These are phyloP conservation scores for Botryotinia narcissicola DNA, from an alignment of 2,329 filamentous ascomycete genomes.

Conservation along the genomic window DNA sequence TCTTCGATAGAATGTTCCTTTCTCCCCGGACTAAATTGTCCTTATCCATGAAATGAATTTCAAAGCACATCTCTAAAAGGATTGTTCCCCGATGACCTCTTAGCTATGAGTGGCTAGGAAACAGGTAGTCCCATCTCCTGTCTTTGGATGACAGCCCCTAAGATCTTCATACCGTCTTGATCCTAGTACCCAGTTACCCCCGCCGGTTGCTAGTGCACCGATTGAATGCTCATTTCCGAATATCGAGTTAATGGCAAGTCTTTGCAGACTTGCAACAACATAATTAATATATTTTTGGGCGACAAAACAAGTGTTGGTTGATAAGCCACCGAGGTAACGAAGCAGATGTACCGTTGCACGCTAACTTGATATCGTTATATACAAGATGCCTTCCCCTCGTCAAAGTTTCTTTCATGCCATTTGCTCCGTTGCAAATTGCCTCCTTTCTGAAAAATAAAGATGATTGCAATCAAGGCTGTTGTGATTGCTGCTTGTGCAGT, in stretches of 20 bases:
- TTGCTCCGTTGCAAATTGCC: background rate
- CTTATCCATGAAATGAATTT: background rate
- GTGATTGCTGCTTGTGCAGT: background rate
- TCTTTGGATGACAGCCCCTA: background rate
- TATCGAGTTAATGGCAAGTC: background rate
- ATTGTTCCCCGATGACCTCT: background rate
- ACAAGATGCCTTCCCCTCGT: background rate
- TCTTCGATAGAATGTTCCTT: background rate
- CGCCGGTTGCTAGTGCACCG: background rate
- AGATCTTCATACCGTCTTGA: background rate
- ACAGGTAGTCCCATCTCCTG: background rate
- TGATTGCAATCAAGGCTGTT: constrained; percentile 10
- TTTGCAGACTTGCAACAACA: background rate
- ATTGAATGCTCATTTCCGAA: background rate
- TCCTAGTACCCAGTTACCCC: background rate
- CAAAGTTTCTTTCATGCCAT: background rate
- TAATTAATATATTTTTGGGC: background rate
- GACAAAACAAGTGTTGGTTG: background rate
- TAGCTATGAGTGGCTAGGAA: constrained; percentile 7
- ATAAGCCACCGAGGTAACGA: background rate
- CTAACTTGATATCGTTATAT: background rate
- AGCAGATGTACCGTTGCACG: background rate
- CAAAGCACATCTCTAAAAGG: background rate
- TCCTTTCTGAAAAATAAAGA: constrained; percentile 8
- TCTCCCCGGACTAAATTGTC: background rate